Conservation (phyloP, 129 eudicot genomes). For the Apium graveolens region DNA sequence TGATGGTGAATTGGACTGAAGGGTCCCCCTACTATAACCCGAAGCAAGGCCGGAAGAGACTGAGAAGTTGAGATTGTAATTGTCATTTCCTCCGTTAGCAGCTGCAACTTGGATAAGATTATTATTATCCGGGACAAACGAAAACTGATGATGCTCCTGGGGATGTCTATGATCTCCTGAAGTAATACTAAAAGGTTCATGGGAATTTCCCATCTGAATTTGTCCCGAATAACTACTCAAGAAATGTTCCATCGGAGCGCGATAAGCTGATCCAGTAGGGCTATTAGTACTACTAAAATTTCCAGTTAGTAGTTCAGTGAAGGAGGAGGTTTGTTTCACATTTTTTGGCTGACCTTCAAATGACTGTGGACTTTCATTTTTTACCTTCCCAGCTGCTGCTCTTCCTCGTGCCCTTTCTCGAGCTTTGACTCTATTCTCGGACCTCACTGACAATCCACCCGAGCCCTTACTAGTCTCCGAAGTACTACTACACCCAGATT, state of each 20-base stretch:
- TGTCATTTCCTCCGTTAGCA: slow-evolving; percentile 28
- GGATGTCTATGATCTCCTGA: slow-evolving; percentile 28
- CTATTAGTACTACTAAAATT: slow-evolving; percentile 22
- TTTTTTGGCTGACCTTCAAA: slow-evolving; percentile 19
- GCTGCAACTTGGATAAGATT: slow-evolving; percentile 23
- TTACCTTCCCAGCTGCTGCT: slow-evolving; percentile 48
- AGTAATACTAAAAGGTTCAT: slow-evolving; percentile 26
- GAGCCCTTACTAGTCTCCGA: slow-evolving; percentile 87
- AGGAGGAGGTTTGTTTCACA: slow-evolving; percentile 47
- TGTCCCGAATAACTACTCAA: slow-evolving; percentile 7
- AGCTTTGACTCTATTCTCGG: slow-evolving; percentile 68
- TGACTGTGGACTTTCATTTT: slow-evolving; percentile 30
- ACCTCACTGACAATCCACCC: slow-evolving; percentile 65
- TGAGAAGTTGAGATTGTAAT: slow-evolving; percentile 57
- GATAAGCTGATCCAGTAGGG: slow-evolving; percentile 25
- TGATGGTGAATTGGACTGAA: slow-evolving; percentile 97
- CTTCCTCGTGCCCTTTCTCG: slow-evolving; percentile 69
- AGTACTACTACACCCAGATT: slow-evolving; percentile 69
- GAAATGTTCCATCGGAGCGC: slow-evolving; percentile 34
- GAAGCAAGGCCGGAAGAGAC: slow-evolving; percentile 49
- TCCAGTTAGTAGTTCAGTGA: slow-evolving; percentile 74
- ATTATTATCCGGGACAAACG: slow-evolving; percentile 45
- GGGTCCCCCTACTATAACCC: slow-evolving; percentile 99
- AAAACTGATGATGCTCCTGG: slow-evolving; percentile 54
- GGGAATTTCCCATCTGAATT: slow-evolving; percentile 24